A percentile compares a stretch with the other conserved stretches of the same genome.
phyloP scores from a whole-genome alignment of 352 stramenopile genomes.

The Phytophthora cactorum region DNA sequence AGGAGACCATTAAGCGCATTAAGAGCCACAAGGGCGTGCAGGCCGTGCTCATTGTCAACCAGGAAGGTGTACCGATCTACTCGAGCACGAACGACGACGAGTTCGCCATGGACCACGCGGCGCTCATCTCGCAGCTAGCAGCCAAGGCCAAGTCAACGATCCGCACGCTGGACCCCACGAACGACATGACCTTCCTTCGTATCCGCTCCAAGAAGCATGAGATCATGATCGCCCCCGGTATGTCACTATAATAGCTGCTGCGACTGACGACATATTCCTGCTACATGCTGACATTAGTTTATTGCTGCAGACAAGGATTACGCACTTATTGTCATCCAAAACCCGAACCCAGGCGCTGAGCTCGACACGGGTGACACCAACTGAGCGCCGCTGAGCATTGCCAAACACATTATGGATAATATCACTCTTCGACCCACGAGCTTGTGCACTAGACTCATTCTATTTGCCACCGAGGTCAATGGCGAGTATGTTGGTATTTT shows the following conservation, averaged over 20 bases:
- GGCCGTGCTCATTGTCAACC: conserved; percentile 93
- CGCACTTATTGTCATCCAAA: conserved; percentile 94
- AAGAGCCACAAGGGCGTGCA: conserved; percentile 94
- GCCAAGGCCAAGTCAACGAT: conserved; percentile 93
- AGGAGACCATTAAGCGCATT: conserved; percentile 95
- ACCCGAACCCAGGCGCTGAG: conserved; percentile 72
- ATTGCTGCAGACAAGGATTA: conserved; percentile 89
- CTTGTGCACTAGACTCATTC: no score
- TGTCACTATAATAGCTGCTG: conserved; percentile 16
- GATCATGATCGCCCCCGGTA: conserved; percentile 91
- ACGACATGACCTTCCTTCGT: conserved; percentile 94
- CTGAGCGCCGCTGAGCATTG: not conserved
- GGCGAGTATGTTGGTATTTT: no score
- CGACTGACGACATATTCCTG: conserved; percentile 1
- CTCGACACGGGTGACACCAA: conserved; percentile 38
- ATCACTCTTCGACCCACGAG: not conserved
- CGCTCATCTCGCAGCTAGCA: conserved; percentile 88
- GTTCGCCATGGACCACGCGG: conserved; percentile 87
- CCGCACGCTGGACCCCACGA: conserved; percentile 90
- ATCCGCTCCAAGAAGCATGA: conserved; percentile 95
- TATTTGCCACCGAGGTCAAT: no score
- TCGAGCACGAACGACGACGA: conserved; percentile 92
- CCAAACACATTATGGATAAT: not conserved
- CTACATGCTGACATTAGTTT: conserved; percentile 4
- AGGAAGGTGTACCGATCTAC: conserved; percentile 93